Base-by-base conservation (phyloP, 2,329 filamentous ascomycete genomes). In the Alternaria ventricosa region DNA sequence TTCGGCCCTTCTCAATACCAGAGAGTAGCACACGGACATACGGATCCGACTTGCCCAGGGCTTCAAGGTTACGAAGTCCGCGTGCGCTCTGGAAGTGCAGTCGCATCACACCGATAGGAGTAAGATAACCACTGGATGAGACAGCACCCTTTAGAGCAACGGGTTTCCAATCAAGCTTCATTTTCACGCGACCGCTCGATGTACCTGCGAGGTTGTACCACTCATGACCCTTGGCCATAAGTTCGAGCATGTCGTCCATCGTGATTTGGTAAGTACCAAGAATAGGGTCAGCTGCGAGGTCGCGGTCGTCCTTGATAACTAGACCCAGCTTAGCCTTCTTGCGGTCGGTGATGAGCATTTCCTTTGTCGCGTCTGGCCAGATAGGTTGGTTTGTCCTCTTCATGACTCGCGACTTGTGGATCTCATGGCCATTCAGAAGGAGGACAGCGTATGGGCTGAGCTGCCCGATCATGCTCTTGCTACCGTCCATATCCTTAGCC, bases 351-450 rank as follows among this genome's bases (percentile, higher is more conserved):
- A 99, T 95, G 65, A 99, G 88, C 71, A 99, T 89, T 77, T 99
- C 96, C 82, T 97, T 97, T 71, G 90, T 92, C 7, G 92, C 92
- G 76, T 98, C 91, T 57, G 95, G 91, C 90, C 94, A 99, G 73
- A 99, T 94, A 8, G 96, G 96, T 73, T 97, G 96, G 82, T 99
- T 99, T 64, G 94, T 98, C 65, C 95, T 91, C 87, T 98, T 99
- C 73, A 97, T 87, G 80, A 94, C 96, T 82, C 94, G 93, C 57
- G 94, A 97, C 60, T 89, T 87, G 73, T 97, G 94, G 5, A 98
- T 87, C 77, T 96, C 91, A 81, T 96, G 97, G 67, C 93, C 92
- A 74, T 99, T 99, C 71, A 99, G 88, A 47, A 97, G 86, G 55
- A 99, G 86, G 30, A 90, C 86, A 10, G 93, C 94, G 71, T 98